Conservation (phyloP, 2,329 filamentous ascomycete species). For the Tolypocladium capitatum region DNA sequence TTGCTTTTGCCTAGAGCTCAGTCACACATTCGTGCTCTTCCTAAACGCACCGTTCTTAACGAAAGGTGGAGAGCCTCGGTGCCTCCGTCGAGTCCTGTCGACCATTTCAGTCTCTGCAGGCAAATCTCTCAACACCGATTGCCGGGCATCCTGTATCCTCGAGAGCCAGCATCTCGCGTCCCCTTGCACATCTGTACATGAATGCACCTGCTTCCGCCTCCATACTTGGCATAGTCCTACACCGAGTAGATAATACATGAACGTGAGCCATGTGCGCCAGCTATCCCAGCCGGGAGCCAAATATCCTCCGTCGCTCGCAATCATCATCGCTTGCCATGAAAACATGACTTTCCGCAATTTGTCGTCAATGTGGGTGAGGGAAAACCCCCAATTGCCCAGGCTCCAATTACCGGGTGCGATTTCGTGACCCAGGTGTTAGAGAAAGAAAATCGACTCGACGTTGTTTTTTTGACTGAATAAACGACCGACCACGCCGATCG, state of each 20-base stretch:
- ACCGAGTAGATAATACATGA: slow-evolving; percentile 4
- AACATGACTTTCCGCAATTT: not conserved
- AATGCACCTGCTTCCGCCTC: not conserved
- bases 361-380: not conserved
- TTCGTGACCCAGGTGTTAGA: not conserved
- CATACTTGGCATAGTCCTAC: slow-evolving; percentile 1
- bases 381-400: not conserved
- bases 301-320: not conserved
- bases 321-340: not conserved
- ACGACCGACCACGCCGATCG: not conserved
- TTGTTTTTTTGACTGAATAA: not conserved
- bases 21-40: not conserved
- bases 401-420: not conserved
- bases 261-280: slow-evolving; percentile 2
- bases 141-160: not conserved
- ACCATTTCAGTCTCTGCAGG: not conserved
- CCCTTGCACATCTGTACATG: not conserved
- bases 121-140: not conserved
- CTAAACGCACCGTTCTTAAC: not conserved
- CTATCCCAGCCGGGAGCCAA: not conserved
- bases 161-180: not conserved
- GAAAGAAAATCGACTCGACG: not conserved
- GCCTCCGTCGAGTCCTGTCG: not conserved
- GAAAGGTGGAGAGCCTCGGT: not conserved
- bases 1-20: not conserved